phyloP scores from a whole-genome alignment of 306 rosid species.

The Abrus precatorius region DNA sequence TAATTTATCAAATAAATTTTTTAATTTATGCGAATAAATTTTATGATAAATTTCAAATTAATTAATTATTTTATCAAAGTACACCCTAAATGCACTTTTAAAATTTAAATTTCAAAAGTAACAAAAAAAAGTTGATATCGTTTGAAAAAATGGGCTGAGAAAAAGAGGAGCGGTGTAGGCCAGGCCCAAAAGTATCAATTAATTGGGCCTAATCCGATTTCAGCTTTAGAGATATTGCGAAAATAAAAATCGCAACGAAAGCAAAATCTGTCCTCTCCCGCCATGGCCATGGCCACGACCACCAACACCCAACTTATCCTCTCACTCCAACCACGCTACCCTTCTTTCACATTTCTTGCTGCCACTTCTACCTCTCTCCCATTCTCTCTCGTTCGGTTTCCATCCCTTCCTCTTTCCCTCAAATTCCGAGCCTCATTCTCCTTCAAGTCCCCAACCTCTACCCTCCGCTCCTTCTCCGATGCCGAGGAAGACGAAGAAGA shows the following conservation, averaged over 20 bases:
- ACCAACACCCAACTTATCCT: conserved; percentile 49
- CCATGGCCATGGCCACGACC: conserved; percentile 73
- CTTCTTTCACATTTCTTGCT: conserved; percentile 42
- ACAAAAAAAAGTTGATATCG: too few species aligned
- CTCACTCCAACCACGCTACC: conserved; percentile 41
- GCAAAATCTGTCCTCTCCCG: conserved; percentile 67
- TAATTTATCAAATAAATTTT: too few species aligned
- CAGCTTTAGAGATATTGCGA: neutral
- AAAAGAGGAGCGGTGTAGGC: too few species aligned
- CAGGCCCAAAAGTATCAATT: neutral
- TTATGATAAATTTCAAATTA: too few species aligned
- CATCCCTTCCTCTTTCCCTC: conserved; percentile 48
- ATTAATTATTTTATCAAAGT: too few species aligned
- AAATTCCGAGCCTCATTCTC: conserved; percentile 55
- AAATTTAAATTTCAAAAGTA: too few species aligned
- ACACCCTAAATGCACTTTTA: too few species aligned
- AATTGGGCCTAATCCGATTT: conserved; percentile 8
- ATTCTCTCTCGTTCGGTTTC: conserved; percentile 40
- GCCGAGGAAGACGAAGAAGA: conserved; percentile 67
- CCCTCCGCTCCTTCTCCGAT: conserved; percentile 58
- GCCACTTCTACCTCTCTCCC: conserved; percentile 17
- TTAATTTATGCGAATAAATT: too few species aligned
- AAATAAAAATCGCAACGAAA: conserved; percentile 4
- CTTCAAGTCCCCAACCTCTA: conserved; percentile 61
- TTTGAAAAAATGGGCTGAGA: too few species aligned